A percentile compares a stretch with the other conserved stretches of the same genome.
Conservation (phyloP, 495 filamentous ascomycete species). For the Massariosphaeria phaeospora region DNA sequence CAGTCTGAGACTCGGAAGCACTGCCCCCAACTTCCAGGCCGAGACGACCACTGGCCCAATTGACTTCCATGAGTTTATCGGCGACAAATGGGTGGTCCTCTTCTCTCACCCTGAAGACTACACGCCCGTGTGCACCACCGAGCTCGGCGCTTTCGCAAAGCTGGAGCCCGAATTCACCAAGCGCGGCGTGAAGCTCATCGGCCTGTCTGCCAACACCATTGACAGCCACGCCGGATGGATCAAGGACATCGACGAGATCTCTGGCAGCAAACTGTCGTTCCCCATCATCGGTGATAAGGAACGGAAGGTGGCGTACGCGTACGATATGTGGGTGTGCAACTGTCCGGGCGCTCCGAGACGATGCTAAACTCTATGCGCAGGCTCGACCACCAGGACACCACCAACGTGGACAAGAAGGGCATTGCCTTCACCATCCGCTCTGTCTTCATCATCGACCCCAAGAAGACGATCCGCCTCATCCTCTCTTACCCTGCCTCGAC, state of each 20-base stretch:
- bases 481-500: conserved; percentile 96
- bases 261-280: conserved; percentile 73
- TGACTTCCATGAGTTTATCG: conserved; percentile 96
- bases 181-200: conserved; percentile 92
- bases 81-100: conserved; percentile 87
- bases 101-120: conserved; percentile 90
- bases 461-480: conserved; percentile 95
- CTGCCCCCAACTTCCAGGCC: conserved; percentile 89
- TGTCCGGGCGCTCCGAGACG: conserved; percentile 1
- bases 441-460: conserved; percentile 98
- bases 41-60: conserved; percentile 88
- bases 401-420: conserved; percentile 92
- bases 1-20: conserved; percentile 79
- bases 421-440: conserved; percentile 98
- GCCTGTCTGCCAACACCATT: conserved; percentile 78
- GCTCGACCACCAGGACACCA: conserved; percentile 78
- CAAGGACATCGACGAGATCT: conserved; percentile 93
- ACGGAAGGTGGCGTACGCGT: conserved; percentile 81
- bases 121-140: conserved; percentile 93
- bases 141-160: conserved; percentile 95
- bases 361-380: conserved; percentile 40
- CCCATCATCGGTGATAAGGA: conserved; percentile 98
- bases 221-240: conserved; percentile 69
- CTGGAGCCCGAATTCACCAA: conserved; percentile 94
- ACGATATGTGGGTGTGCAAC: conserved; percentile 75